Evolutionary conservation across 805 yeast genomes (phyloP), one percentile per base, ranked within the genome.

Genomic region (Yamadazyma akitaensis): DNA sequence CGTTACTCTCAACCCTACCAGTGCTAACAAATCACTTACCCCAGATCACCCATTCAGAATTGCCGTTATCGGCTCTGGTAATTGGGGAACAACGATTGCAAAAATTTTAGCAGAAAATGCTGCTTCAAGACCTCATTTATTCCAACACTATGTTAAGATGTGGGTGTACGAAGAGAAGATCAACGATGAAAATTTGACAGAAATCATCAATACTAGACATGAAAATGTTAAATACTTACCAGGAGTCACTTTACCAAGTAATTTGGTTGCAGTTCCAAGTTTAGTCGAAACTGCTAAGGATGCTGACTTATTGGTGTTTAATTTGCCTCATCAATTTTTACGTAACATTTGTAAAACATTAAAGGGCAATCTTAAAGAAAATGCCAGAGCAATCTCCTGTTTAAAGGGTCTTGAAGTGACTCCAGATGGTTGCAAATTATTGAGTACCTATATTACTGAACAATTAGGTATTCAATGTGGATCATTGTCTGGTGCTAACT

Each of bases 1-100:
- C 39, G 30, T 37, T 33, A 40, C 21, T 21, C 19, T 30, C 5
- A 56, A 56, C 38, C 31, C 14, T 8, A 45, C 51, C 13, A 35
- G 39, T 7, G 51, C 50, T 26, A 43, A 40, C 5, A 42, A 40
- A 30, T 50, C 56, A 2, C 42, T 60, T 31, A 32, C 52, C 2
- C 63, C 64, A 11, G 61, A 50, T 24, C 46, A 51, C 16, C 61
- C 61, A 3, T 70, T 69, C 61, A 65, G 53, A 50, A 59, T 72
- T 43, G 67, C 72, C 54, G 70, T 72, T 44, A 65, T 72, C 44
- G 77, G 77, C 14, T 69, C 74, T 16, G 77, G 77, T 33, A 72
- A 71, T 57, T 72, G 77, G 77, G 77, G 77, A 24, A 72, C 77
- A 36, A 71, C 76, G 38, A 70, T 72, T 25, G 76, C 77, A 49